Percentiles rank a stretch among this genome's conserved stretches.
phyloP scores from a whole-genome alignment of 2,329 filamentous ascomycete genomes.

The Colletotrichum sp. region DNA sequence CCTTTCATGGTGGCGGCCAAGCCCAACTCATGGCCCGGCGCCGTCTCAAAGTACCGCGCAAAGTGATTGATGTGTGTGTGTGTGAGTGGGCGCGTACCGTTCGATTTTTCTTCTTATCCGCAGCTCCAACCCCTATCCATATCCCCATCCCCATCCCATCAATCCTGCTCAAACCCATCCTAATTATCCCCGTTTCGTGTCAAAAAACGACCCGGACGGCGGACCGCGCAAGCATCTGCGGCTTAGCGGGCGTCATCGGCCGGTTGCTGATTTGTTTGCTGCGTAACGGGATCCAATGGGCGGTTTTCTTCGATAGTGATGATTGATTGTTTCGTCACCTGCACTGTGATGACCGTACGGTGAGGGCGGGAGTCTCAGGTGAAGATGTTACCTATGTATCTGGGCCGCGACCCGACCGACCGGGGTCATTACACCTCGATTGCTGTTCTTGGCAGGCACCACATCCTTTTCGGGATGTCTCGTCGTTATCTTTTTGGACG shows the following conservation, averaged over 20 bases:
- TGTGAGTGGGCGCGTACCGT: neutral
- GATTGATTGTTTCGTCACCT: neutral
- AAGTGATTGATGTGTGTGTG: neutral
- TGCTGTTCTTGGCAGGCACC: neutral
- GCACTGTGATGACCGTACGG: neutral
- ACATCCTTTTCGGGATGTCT: neutral
- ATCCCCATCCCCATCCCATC: neutral
- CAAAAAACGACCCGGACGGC: neutral
- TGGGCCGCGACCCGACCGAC: neutral
- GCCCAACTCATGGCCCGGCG: neutral
- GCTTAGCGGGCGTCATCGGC: neutral
- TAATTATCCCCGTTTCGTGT: neutral
- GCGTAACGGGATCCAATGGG: neutral
- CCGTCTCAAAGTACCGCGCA: neutral
- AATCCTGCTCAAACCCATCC: neutral
- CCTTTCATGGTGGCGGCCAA: neutral
- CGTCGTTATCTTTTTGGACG: neutral
- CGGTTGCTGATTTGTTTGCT: neutral
- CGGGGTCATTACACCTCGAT: neutral
- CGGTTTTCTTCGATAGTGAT: neutral
- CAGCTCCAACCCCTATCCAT: neutral
- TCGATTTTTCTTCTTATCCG: neutral
- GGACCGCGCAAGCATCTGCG: slow-evolving; percentile 2
- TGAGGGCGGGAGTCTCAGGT: slow-evolving; percentile 5
- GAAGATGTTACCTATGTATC: neutral